Percentiles rank a stretch among this genome's conserved stretches.
These are phyloP conservation scores for Xerocomus spinulosus DNA, from an alignment of 768 basidiomycete genomes.

Conservation along the genomic window DNA sequence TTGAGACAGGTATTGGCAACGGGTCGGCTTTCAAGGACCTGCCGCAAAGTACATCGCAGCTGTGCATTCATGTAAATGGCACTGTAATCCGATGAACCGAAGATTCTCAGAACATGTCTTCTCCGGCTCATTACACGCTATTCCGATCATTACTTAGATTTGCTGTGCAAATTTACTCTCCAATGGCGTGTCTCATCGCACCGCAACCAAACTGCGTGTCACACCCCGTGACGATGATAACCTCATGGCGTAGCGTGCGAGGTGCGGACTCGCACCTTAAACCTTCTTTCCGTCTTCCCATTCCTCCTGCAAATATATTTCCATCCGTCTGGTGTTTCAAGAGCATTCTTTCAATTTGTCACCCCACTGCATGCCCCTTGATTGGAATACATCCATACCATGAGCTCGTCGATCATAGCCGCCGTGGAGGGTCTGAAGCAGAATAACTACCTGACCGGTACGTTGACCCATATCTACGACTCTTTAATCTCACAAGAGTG, in stretches of 20 bases:
- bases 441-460: constrained; percentile 4
- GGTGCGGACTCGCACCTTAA: neutral
- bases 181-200: neutral
- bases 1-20: no score
- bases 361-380: no score
- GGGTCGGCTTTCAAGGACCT: no score
- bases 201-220: neutral
- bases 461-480: neutral
- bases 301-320: neutral
- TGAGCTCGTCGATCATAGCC: neutral
- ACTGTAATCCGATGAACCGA: no score
- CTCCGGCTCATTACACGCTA: neutral
- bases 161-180: neutral
- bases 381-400: neutral
- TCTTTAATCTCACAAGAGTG: neutral
- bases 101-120: neutral
- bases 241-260: no score
- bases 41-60: no score
- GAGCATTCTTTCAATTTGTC: neutral
- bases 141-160: no score
- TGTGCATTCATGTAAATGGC: no score
- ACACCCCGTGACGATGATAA: neutral
- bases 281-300: neutral
- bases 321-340: neutral
- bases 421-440: neutral